Evolutionary conservation across 2,329 filamentous ascomycete genomes (phyloP).

Genomic region (Alternaria burnsii): DNA sequence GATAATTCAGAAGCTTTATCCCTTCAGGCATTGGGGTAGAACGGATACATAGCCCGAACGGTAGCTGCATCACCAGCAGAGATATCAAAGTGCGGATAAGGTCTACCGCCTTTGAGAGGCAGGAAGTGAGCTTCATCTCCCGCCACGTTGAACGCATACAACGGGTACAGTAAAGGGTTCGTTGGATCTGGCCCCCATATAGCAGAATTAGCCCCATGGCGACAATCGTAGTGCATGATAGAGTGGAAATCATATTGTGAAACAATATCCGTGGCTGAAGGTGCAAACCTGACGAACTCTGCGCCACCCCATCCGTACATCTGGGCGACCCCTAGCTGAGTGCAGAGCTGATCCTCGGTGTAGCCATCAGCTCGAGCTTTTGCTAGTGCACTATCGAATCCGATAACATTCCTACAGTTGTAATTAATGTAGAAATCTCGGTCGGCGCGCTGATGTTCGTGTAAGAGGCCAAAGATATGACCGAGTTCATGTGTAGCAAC

Average conservation of each 20-base stretch:
- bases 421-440: neutral
- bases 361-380: neutral
- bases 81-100: neutral
- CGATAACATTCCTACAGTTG: neutral
- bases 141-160: neutral
- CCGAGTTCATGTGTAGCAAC: neutral
- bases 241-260: neutral
- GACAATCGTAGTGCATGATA: slow-evolving; percentile 2
- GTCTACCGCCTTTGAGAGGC: neutral
- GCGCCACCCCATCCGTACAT: neutral
- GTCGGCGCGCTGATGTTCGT: slow-evolving; percentile 4
- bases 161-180: neutral
- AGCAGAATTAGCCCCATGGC: neutral
- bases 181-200: neutral
- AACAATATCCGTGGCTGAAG: neutral
- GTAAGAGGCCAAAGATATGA: slow-evolving; percentile 1
- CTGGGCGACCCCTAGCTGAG: neutral
- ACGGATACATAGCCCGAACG: neutral
- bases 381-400: neutral
- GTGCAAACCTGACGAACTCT: neutral
- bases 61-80: neutral
- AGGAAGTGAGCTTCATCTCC: neutral
- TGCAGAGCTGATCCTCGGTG: neutral
- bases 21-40: neutral
- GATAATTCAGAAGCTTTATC: neutral